These are phyloP conservation scores for Pyrenophora tritici-repentis DNA, from an alignment of 2,329 filamentous ascomycete genomes.

Conservation along the genomic window DNA sequence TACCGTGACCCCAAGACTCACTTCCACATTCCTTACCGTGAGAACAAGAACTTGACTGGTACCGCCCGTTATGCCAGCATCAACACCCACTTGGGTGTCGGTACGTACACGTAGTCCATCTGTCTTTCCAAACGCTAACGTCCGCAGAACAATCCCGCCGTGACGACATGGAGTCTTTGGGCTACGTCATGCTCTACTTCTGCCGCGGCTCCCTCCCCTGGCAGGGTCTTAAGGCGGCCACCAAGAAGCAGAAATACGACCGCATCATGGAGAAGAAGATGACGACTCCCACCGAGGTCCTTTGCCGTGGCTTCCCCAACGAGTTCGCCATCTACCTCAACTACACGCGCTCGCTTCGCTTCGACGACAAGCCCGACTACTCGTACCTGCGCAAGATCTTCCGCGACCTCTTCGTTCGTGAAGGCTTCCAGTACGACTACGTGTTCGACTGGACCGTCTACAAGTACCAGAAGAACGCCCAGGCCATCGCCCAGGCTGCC, in stretches of 20 bases:
- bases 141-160: conserved; percentile 88
- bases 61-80: conserved; percentile 98
- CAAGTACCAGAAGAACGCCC: conserved; percentile 99
- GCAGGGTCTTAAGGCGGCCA: conserved; percentile 98
- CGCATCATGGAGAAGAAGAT: conserved; percentile 99
- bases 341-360: conserved; percentile 97
- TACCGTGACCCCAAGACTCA: conserved; percentile 99
- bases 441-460: conserved; percentile 99
- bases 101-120: conserved; percentile 54
- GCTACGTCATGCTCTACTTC: conserved; percentile 99
- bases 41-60: conserved; percentile 99
- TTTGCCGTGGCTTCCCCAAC: conserved; percentile 98
- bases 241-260: conserved; percentile 99
- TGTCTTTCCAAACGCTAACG: conserved; percentile 18
- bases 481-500: conserved; percentile 85
- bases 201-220: conserved; percentile 97
- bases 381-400: conserved; percentile 99
- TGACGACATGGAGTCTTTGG: conserved; percentile 98
- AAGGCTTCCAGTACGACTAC: conserved; percentile 99
- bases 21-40: conserved; percentile 99
- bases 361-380: conserved; percentile 99
- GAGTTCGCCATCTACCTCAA: conserved; percentile 99
- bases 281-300: conserved; percentile 97
- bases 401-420: conserved; percentile 97
- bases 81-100: conserved; percentile 96